phyloP scores from a whole-genome alignment of 2,329 filamentous ascomycete species.

The Sarocladiaceae sp. region DNA sequence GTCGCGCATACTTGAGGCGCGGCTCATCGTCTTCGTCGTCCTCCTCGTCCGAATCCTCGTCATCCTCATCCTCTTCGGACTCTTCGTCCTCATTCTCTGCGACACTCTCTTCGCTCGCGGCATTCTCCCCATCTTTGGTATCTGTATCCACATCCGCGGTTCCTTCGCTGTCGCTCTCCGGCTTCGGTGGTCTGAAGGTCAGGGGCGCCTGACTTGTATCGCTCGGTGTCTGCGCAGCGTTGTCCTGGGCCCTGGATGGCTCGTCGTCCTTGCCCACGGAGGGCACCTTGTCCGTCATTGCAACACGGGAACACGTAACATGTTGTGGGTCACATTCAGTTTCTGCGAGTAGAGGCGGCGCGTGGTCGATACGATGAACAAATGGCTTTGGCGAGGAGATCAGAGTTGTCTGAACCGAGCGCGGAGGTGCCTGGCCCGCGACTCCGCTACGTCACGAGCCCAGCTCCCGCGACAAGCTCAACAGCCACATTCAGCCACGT shows the following conservation, averaged over 20 bases:
- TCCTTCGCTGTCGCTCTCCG: conserved; percentile 14
- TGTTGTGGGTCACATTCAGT: not conserved
- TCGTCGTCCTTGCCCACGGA: conserved; percentile 11
- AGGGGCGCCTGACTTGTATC: not conserved
- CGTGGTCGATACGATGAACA: not conserved
- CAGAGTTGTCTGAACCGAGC: not conserved
- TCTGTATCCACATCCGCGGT: conserved; percentile 10
- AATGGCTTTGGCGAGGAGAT: not conserved
- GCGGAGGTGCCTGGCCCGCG: conserved; percentile 13
- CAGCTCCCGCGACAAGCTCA: conserved; percentile 1
- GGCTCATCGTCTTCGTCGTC: conserved; percentile 80
- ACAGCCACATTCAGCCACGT: conserved; percentile 10
- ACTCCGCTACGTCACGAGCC: conserved; percentile 22
- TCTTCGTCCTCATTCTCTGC: conserved; percentile 24
- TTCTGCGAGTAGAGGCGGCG: not conserved
- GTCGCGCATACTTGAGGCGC: conserved; percentile 82
- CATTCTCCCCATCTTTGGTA: conserved; percentile 16
- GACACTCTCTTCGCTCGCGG: conserved; percentile 14
- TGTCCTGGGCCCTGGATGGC: not conserved
- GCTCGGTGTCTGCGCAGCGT: not conserved
- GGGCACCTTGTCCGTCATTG: conserved; percentile 15
- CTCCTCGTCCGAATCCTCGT: conserved; percentile 43
- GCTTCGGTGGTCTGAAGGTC: conserved; percentile 4
- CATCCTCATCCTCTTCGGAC: conserved; percentile 39
- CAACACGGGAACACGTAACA: not conserved